phyloP scores from a whole-genome alignment of 2,329 filamentous ascomycete species.

The Ceratocystis variospora region DNA sequence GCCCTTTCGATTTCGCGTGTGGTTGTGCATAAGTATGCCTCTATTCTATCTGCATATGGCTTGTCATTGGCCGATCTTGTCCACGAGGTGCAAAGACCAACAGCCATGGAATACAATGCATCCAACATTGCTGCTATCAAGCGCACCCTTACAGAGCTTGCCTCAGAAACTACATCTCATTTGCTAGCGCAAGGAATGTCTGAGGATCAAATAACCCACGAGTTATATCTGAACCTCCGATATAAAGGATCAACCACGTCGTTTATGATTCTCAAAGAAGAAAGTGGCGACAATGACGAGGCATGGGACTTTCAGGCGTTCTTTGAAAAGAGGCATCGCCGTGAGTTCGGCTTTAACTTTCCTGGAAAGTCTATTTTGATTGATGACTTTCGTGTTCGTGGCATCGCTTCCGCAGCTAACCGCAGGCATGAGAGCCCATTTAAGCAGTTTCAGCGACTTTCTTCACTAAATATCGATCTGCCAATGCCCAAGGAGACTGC shows the following conservation, averaged over 20 bases:
- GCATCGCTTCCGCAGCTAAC: slow-evolving; percentile 44
- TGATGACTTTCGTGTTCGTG: slow-evolving; percentile 76
- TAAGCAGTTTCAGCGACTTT: slow-evolving; percentile 53
- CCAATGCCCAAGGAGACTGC: slow-evolving; percentile 42
- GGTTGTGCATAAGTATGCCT: slow-evolving; percentile 74
- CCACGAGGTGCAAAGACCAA: slow-evolving; percentile 73
- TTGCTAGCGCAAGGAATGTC: slow-evolving; percentile 68
- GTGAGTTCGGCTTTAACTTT: slow-evolving; percentile 86
- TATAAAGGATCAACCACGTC: slow-evolving; percentile 85
- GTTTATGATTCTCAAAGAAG: slow-evolving; percentile 71
- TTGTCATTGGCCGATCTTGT: slow-evolving; percentile 91
- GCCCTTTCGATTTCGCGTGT: slow-evolving; percentile 76
- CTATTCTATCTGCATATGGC: slow-evolving; percentile 77
- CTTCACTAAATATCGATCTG: slow-evolving; percentile 28
- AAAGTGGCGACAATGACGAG: slow-evolving; percentile 35
- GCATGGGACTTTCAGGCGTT: slow-evolving; percentile 74
- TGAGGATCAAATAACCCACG: slow-evolving; percentile 61
- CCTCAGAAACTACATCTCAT: slow-evolving; percentile 54
- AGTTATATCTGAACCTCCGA: slow-evolving; percentile 88
- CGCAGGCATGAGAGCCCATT: slow-evolving; percentile 63
- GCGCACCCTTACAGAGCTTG: slow-evolving; percentile 64
- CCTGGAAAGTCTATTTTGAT: slow-evolving; percentile 75
- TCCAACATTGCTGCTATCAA: slow-evolving; percentile 49
- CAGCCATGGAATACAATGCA: slow-evolving; percentile 42
- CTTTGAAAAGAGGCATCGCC: slow-evolving; percentile 75